These are phyloP conservation scores for Durotheca rogersii DNA, from an alignment of 495 filamentous ascomycete genomes.

Conservation along the genomic window DNA sequence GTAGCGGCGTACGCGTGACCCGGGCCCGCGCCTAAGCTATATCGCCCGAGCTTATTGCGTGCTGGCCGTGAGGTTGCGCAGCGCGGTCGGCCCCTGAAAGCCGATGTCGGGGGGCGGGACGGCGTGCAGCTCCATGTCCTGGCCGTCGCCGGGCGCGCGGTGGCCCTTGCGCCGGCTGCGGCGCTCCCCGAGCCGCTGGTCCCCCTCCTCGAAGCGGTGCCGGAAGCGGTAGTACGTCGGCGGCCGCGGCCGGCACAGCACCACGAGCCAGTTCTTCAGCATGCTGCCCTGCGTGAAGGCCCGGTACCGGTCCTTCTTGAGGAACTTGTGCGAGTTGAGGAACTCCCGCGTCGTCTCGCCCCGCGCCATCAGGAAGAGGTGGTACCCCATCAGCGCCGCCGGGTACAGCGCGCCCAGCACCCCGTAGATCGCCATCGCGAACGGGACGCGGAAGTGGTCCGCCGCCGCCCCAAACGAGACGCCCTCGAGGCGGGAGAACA, in stretches of 20 bases:
- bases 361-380: constrained; percentile 82
- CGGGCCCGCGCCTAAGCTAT: no score
- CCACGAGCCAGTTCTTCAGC: constrained; percentile 76
- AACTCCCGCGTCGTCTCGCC: constrained; percentile 97
- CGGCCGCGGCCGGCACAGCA: constrained; percentile 78
- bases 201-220: constrained; percentile 69
- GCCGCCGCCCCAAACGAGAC: constrained; percentile 69
- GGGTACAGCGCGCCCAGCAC: constrained; percentile 76
- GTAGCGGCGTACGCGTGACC: no score
- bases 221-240: constrained; percentile 93
- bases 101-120: constrained; percentile 31
- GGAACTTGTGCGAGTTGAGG: constrained; percentile 91
- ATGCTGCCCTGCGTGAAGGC: constrained; percentile 81
- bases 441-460: constrained; percentile 70
- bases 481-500: constrained; percentile 61
- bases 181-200: constrained; percentile 69
- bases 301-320: constrained; percentile 84
- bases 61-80: constrained; percentile 31
- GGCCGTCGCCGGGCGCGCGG: constrained; percentile 7
- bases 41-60: constrained; percentile 13
- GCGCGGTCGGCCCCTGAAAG: constrained; percentile 40
- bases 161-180: constrained; percentile 17
- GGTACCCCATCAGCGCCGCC: constrained; percentile 78
- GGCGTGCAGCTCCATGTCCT: constrained; percentile 49
- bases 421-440: constrained; percentile 86